Evolutionary conservation across 2,329 filamentous ascomycete species (phyloP).

Genomic region (Alternaria incomplexa): DNA sequence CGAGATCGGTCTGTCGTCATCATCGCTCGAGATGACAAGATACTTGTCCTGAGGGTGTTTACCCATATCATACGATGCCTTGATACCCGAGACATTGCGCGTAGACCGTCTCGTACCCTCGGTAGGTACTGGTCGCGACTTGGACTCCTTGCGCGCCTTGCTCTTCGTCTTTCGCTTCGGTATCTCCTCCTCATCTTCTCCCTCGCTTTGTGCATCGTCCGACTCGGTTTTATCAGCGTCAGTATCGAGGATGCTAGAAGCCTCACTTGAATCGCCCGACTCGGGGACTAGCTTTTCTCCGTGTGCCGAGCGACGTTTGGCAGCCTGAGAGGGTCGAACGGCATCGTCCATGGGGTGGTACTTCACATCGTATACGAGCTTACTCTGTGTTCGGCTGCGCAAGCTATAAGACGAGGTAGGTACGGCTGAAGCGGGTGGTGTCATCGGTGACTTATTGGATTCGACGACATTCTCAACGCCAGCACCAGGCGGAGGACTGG

Average conservation of each 20-base stretch:
- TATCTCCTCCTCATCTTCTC: neutral
- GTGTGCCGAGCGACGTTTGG: constrained; percentile 33
- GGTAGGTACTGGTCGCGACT: neutral
- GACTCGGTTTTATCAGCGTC: neutral
- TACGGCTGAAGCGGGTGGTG: constrained; percentile 8
- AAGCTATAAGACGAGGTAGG: constrained; percentile 16
- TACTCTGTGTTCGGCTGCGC: constrained; percentile 18
- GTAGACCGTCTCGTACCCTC: constrained; percentile 31
- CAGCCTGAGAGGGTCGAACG: constrained; percentile 34
- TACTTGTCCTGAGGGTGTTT: constrained; percentile 40
- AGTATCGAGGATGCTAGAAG: neutral
- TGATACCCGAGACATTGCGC: constrained; percentile 22
- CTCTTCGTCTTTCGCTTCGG: constrained; percentile 1
- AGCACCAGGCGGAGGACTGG: constrained; percentile 14
- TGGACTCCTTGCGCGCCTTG: constrained; percentile 15
- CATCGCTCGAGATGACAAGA: constrained; percentile 14
- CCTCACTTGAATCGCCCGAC: constrained; percentile 2
- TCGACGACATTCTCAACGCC: constrained; percentile 22
- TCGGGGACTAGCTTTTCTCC: constrained; percentile 8
- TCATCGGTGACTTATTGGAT: neutral
- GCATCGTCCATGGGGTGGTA: constrained; percentile 45
- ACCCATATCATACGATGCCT: constrained; percentile 32
- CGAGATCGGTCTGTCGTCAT: neutral
- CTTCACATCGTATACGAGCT: constrained; percentile 38
- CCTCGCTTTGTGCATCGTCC: constrained; percentile 13